Conservation (phyloP, 192 early-diverging fungal genomes). For the Podila epicladia region DNA sequence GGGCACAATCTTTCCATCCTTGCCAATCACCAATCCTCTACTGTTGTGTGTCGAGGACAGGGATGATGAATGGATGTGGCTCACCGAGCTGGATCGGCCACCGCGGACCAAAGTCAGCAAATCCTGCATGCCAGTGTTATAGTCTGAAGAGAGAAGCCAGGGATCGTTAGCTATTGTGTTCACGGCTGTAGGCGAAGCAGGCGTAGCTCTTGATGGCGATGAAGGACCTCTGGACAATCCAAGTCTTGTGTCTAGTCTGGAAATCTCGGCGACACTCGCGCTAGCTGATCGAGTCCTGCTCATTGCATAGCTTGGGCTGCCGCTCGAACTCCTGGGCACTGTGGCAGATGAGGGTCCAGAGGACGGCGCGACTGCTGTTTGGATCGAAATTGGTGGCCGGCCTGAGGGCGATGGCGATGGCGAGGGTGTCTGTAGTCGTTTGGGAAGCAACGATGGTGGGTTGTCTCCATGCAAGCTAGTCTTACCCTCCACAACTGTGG, state of each 20-base stretch:
- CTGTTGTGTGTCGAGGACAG: slow-evolving; percentile 1
- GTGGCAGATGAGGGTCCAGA: slow-evolving; percentile 18
- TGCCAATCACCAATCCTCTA: slow-evolving; percentile 19
- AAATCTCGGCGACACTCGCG: slow-evolving; percentile 21
- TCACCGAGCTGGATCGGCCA: slow-evolving; percentile 43
- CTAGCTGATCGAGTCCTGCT: slow-evolving; percentile 39
- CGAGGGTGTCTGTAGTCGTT: slow-evolving; percentile 33
- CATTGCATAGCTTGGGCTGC: slow-evolving; percentile 1
- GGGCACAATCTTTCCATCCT: slow-evolving; percentile 29
- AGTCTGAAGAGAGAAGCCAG: slow-evolving; percentile 43
- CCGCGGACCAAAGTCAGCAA: slow-evolving; percentile 39
- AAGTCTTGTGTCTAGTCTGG: neutral
- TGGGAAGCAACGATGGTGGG: slow-evolving; percentile 14
- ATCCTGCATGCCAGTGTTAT: slow-evolving; percentile 50
- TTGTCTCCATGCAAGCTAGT: neutral
- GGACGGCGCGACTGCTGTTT: slow-evolving; percentile 10
- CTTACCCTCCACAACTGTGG: neutral
- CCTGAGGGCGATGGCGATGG: slow-evolving; percentile 7
- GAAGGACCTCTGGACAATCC: neutral
- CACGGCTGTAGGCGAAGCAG: neutral
- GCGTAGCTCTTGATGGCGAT: neutral
- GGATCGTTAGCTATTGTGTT: slow-evolving; percentile 8
- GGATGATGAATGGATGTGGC: slow-evolving; percentile 22
- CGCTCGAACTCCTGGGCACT: neutral
- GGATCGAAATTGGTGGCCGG: slow-evolving; percentile 36